These are phyloP conservation scores for Scytalidium lignicola DNA, from an alignment of 2,329 filamentous ascomycete species.

Conservation along the genomic window DNA sequence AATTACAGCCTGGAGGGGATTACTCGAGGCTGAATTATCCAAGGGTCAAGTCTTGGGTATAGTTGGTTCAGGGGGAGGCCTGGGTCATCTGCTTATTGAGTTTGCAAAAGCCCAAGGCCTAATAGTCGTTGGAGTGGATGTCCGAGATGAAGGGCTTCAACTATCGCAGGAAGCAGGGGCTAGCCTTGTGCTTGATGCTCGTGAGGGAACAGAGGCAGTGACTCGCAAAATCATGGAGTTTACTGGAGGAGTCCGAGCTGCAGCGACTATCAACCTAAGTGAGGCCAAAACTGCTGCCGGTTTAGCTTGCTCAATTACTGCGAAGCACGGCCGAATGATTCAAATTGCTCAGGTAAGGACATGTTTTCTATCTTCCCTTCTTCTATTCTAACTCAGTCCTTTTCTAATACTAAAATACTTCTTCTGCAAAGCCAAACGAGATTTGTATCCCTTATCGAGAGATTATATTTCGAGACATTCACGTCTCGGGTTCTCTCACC, in stretches of 20 bases:
- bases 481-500: constrained; percentile 41
- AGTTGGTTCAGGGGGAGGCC: constrained; percentile 36
- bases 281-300: constrained; percentile 44
- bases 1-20: constrained; percentile 30
- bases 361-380: too few species aligned
- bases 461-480: constrained; percentile 46
- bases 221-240: constrained; percentile 38
- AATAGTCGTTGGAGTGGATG: constrained; percentile 46
- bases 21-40: constrained; percentile 31
- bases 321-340: constrained; percentile 50
- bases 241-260: constrained; percentile 42
- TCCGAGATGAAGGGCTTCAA: constrained; percentile 44
- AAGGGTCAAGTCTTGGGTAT: constrained; percentile 33
- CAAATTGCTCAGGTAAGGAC: constrained; percentile 39
- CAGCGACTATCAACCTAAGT: constrained; percentile 44
- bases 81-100: constrained; percentile 44
- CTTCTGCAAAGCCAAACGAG: constrained; percentile 25
- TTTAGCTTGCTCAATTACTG: constrained; percentile 46
- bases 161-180: constrained; percentile 40
- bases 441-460: constrained; percentile 34
- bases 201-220: constrained; percentile 38
- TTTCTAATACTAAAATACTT: too few species aligned
- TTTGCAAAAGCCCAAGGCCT: constrained; percentile 44
- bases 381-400: too few species aligned
- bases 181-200: constrained; percentile 44